Evolutionary conservation across 768 basidiomycete genomes (phyloP).

Genomic region (Suillus fuscotomentosus): DNA sequence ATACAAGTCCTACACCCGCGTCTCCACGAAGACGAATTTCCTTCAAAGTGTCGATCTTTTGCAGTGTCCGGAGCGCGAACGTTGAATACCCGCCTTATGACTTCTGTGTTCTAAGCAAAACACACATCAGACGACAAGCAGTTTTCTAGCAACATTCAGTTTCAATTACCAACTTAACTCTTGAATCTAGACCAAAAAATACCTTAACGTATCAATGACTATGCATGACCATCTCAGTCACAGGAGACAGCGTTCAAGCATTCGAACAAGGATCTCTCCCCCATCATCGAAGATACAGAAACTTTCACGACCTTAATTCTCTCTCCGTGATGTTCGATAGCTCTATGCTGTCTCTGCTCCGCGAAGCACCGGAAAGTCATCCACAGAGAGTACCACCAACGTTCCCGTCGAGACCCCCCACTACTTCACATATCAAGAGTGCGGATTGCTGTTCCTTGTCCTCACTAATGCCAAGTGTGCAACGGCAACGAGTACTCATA

Average conservation of each 20-base stretch:
- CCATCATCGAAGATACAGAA: slow-evolving; percentile 2
- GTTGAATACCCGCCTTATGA: background rate
- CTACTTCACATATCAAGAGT: slow-evolving; percentile 8
- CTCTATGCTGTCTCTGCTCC: slow-evolving; percentile 10
- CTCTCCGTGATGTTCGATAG: slow-evolving; percentile 23
- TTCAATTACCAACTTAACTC: background rate
- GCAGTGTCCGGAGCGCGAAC: background rate
- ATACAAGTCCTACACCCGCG: background rate
- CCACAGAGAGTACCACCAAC: slow-evolving; percentile 10
- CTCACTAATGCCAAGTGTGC: slow-evolving; percentile 2
- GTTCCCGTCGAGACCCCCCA: slow-evolving; percentile 5
- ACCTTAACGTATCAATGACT: slow-evolving; percentile 3
- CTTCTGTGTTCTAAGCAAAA: background rate
- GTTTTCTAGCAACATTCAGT: background rate
- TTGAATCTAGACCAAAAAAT: background rate
- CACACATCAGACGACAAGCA: background rate
- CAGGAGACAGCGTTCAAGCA: slow-evolving; percentile 1
- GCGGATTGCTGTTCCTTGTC: slow-evolving; percentile 13
- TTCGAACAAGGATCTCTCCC: slow-evolving; percentile 3
- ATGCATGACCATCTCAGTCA: background rate
- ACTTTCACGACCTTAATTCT: slow-evolving; percentile 9
- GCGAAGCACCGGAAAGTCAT: slow-evolving; percentile 7
- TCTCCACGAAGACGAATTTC: background rate
- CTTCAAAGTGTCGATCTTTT: background rate
- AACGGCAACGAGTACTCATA: slow-evolving; percentile 5